phyloP scores from a whole-genome alignment of 116 monocot genomes.

The Iris pallida region DNA sequence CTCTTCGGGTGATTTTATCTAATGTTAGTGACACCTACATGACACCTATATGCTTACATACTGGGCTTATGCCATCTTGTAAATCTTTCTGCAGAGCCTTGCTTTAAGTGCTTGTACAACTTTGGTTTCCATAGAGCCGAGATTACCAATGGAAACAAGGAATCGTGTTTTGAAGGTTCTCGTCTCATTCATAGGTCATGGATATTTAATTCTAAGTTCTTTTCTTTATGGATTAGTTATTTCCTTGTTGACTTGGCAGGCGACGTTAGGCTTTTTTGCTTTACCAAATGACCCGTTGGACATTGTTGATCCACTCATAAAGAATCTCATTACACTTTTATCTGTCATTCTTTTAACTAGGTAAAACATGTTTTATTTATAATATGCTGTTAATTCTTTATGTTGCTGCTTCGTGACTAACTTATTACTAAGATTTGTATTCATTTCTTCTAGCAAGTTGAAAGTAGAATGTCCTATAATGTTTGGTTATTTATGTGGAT shows the following conservation, averaged over 20 bases:
- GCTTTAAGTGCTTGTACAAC: slow-evolving; percentile 92
- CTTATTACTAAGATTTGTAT: no score
- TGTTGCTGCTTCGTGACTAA: no score
- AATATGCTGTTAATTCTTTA: no score
- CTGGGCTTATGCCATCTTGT: background rate
- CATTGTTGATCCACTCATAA: slow-evolving; percentile 73
- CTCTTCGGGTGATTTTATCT: background rate
- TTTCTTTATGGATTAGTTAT: background rate
- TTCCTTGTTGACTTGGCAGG: slow-evolving; percentile 36
- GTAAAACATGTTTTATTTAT: slow-evolving; percentile 17
- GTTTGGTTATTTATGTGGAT: no score
- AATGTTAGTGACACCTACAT: background rate
- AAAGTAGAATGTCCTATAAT: no score
- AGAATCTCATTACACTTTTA: slow-evolving; percentile 82
- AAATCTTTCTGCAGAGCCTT: slow-evolving; percentile 56
- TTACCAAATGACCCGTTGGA: slow-evolving; percentile 71
- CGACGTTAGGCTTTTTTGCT: slow-evolving; percentile 78
- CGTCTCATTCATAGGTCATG: background rate
- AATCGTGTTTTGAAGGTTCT: slow-evolving; percentile 90
- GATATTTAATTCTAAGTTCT: no score
- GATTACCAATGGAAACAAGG: slow-evolving; percentile 83
- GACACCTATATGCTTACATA: background rate
- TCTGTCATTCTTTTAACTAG: slow-evolving; percentile 92
- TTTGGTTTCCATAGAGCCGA: slow-evolving; percentile 86
- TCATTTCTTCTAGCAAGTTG: no score